Evolutionary conservation across 345 rosid species (phyloP), one percentile per base, ranked within the genome.

Genomic region (Populus ilicifolia): DNA sequence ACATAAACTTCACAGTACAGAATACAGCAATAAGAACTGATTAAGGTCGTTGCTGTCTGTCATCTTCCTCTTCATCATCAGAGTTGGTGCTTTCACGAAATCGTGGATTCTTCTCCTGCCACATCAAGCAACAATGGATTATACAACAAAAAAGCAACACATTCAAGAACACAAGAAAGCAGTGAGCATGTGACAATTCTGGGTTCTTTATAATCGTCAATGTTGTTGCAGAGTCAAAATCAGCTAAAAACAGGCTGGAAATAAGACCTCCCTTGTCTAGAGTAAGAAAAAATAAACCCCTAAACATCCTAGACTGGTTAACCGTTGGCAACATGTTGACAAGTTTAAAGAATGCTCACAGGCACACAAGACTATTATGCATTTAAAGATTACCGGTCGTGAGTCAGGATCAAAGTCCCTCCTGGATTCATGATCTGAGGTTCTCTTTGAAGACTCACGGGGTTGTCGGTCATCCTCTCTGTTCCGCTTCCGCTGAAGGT

Each of bases 61-160:
- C 93, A 80, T 91, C 97, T 35, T 94, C 98, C 65, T 91, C 99
- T 0, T 96, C 99, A 1, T 96, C 98, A 77, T 95, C 99, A 5
- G 99, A 96, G 82, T 93, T 92, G 1, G 96, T 93, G 18, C 97
- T 93, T 86, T 93, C 99, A 4, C 99, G 97, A 80, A 96, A 96
- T 20, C 99, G 92, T 18, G 99, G 99, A 83, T 96, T 93, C 89
- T 96, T 92, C 84, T 93, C 99, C 98, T 96, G 87, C 86, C 46
- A 65, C 27, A 73, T 67, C 8, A 62, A 77, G 61, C n/a, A 72
- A 30, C 30, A 68, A 36, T 25, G 64, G 36, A 46, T 35, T 35
- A 33, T 69, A 67, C 38, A 46, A 75, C 41, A n/a, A 10, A 14
- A 29, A 41, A 27, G 30, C 17, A 48, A 20, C 29, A 68, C 8